Evolutionary conservation across 163 green algal genomes (phyloP), one percentile per base, ranked within the genome.

Genomic region (Volvox carteri): DNA sequence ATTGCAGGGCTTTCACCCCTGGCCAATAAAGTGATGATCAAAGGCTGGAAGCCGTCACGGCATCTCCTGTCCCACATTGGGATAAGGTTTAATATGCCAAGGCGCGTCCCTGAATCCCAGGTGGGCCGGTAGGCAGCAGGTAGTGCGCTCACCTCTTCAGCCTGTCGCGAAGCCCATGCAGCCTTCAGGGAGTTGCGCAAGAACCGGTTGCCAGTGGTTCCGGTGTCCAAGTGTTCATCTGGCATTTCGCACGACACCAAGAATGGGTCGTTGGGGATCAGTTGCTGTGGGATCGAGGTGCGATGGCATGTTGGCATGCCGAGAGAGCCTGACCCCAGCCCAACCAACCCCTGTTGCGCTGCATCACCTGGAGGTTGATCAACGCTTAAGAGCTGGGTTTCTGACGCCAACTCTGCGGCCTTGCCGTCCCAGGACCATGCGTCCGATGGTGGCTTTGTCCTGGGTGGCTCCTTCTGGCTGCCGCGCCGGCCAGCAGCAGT

Each of bases 351-450:
- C 65, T 44, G 9, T 75, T 12, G 44, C 28, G 67, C 21, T 8
- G 23, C 72, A 41, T 58, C 16, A 86, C 78, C 78, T 86, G 56
- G 39, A 9, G 35, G 37, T n/a, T 60, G 78, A 41, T 41, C 56
- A 25, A 86, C 60, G 60, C 60, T 78, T 23, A 87, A 30, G 19
- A 87, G 65, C 21, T 87, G 44, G 0, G 80, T 87, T 50, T 87
- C 80, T 4, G 80, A 60, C 1, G 80, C 62, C 18, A 87, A 62
- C 65, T 87, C 80, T 46, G 19, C 52, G 30, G 39, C 6, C 44
- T 86, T 86, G n/a, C 2, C n/a, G 14, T 68, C 39, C 78, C 78
- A 86, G 4, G 79, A 35, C 46, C 54, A 58, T 18, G 52, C 19
- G n/a, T 75, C 39, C 30, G 44, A 4, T 21, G 56, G 62, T 42